Evolutionary conservation across 768 basidiomycete genomes (phyloP).

Genomic region (Mrakia blollopis): DNA sequence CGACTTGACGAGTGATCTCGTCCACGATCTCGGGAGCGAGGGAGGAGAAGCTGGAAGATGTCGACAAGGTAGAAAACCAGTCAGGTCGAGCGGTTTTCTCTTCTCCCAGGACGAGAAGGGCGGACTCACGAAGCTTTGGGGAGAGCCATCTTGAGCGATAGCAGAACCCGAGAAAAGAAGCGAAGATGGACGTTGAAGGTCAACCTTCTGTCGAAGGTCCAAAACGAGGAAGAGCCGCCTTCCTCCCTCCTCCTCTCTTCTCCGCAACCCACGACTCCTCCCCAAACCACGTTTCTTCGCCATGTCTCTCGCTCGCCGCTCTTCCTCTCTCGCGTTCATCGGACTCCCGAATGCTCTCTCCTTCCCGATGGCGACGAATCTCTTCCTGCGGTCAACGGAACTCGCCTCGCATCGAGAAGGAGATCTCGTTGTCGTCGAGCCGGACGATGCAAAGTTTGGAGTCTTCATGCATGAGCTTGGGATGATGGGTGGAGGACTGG

Average conservation of each 20-base stretch:
- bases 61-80: not conserved
- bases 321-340: conserved; percentile 4
- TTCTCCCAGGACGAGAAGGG: not conserved
- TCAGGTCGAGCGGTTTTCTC: not conserved
- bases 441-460: conserved; percentile 12
- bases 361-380: conserved; percentile 34
- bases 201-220: no score
- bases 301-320: conserved; percentile 12
- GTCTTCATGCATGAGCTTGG: conserved; percentile 19
- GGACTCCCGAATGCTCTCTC: conserved; percentile 20
- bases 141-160: not conserved
- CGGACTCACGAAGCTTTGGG: no score
- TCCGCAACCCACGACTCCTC: not conserved
- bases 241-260: not conserved
- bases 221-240: no score
- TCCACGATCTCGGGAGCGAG: not conserved
- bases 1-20: not conserved
- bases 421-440: conserved; percentile 21
- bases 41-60: not conserved
- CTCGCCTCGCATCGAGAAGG: conserved; percentile 4
- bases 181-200: not conserved
- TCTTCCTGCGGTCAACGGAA: conserved; percentile 25
- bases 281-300: not conserved
- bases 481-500: conserved; percentile 8
- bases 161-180: not conserved